Evolutionary conservation across 768 basidiomycete species (phyloP), one percentile per base, ranked within the genome.

Genomic region (Coprinopsis cinerea): DNA sequence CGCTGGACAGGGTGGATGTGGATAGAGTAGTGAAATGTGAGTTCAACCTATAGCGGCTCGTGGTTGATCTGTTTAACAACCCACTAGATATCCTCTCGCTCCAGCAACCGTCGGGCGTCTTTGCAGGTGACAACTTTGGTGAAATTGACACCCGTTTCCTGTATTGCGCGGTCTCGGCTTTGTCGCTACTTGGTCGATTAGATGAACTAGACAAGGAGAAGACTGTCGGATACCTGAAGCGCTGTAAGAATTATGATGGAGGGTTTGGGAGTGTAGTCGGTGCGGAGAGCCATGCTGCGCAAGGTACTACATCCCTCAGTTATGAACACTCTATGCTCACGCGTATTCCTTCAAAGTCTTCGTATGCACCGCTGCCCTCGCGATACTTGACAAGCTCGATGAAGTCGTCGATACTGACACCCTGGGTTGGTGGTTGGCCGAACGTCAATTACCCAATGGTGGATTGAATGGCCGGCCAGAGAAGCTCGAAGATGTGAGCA

Each of bases 401-500:
- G 75, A 76, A 25, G 76, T 95, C n/a, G n/a, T n/a, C 2, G 92
- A 97, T 59, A 61, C 71, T 1, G 78, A 88, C n/a, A 88, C 81
- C 24, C 69, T 97, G 1, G 86, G 74, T 2, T 94, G 91, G 86
- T 98, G 96, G 96, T 68, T 99, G 2, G 79, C 88, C 4, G 96
- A 98, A 61, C 75, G 96, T 5, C 96, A 99, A 63, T 73, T 96
- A 11, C 87, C 93, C 0, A 92, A 79, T 58, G 96, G 96, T 6
- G 96, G 96, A 0, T 70, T 99, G 52, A 98, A 98, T 57, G 96
- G 95, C 0, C 76, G 96, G n/a, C 96, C 96, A 9, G 92, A 99
- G 64, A 99, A 99, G 68, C 72, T 98, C 27, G 91, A 93, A 68
- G 95, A 98, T 62, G 96, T 95, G 57, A 57, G 83, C 17, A 39